Base-by-base conservation (phyloP, 2,329 filamentous ascomycete species). In the Berkeleyomyces basicola region DNA sequence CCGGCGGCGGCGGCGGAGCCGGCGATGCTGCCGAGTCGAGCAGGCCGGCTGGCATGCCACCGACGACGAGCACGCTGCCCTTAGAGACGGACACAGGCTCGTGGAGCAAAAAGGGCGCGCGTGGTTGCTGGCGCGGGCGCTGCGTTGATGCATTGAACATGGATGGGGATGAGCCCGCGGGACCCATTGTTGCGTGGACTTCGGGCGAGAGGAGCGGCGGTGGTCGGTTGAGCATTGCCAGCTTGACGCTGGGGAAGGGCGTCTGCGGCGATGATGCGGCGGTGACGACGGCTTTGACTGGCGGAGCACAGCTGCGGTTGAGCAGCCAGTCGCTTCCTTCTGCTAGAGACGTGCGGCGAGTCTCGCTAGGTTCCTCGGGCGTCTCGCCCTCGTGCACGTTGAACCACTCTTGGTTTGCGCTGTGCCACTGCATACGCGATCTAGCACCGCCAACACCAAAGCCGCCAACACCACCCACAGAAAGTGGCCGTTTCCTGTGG, bases 61-160 rank as follows among this genome's bases (percentile, higher is more conserved):
- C 4, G 31, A 6, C 23, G 36, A 23, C 10, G 11, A 11, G 3
- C 2, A 36, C 14, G 23, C 23, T 23, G 23, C 23, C 23, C 23
- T 23, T 23, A 2, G 23, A 23, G 5, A 58, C 37, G 10, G 16
- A 39, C 9, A 23, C 31, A 2, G 10, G 10, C 16, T 61, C 59
- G 4, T 61, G 59, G 10, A 53, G 23, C 4, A 51, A 5, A 7
- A 61, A 61, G 6, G 59, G 59, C 14, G 46, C 36, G 33, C 59
- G 59, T 5, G 59, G 59, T 47, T 61, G 59, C 37, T 61, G 59
- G 10, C 59, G 44, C 6, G 59, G 59, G 9, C 59, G 46, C 23
- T 61, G 46, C 23, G 46, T 9, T 4, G 44, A 23, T 14, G 23
- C 6, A 11, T 53, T 23, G 23, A 53, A 61, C 16, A 51, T 10